These are phyloP conservation scores for Dactylella cylindrospora DNA, from an alignment of 2,329 filamentous ascomycete species.

Conservation along the genomic window DNA sequence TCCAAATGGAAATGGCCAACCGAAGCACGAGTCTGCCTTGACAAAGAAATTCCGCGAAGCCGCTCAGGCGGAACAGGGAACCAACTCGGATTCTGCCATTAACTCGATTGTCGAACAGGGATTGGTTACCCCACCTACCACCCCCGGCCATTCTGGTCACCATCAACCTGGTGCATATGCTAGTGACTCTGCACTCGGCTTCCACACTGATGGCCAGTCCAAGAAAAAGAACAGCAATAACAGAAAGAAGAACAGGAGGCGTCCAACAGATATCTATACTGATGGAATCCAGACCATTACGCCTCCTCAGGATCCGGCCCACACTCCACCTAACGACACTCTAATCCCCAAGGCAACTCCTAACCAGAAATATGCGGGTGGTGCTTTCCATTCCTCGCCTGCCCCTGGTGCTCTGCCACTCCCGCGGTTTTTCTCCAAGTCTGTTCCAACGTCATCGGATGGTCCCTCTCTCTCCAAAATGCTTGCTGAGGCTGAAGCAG, in stretches of 20 bases:
- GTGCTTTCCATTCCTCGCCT: constrained; percentile 85
- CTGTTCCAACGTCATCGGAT: constrained; percentile 66
- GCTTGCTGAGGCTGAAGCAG: constrained; percentile 54
- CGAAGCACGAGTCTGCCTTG: constrained; percentile 27
- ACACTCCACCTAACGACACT: constrained; percentile 35
- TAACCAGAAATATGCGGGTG: constrained; percentile 75
- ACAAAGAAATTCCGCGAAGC: constrained; percentile 40
- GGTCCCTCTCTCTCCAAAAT: constrained; percentile 54
- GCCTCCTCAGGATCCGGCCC: constrained; percentile 14
- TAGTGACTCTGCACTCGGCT: constrained; percentile 37
- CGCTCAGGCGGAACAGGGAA: constrained; percentile 21
- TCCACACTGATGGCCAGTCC: constrained; percentile 5
- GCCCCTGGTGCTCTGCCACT: constrained; percentile 87
- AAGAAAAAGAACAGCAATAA: constrained; percentile 33
- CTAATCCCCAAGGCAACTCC: constrained; percentile 50
- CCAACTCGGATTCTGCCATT: constrained; percentile 26
- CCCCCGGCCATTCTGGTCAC: constrained; percentile 20
- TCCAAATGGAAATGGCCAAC: constrained; percentile 1
- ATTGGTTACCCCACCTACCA: constrained; percentile 36
- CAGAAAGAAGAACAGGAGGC: constrained; percentile 26
- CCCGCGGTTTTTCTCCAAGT: constrained; percentile 81
- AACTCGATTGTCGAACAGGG: constrained; percentile 31
- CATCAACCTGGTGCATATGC: constrained; percentile 34
- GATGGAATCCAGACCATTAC: constrained; percentile 25
- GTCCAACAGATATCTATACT: constrained; percentile 9